phyloP scores from a whole-genome alignment of 345 rosid species.

The Rhizophora mangle region DNA sequence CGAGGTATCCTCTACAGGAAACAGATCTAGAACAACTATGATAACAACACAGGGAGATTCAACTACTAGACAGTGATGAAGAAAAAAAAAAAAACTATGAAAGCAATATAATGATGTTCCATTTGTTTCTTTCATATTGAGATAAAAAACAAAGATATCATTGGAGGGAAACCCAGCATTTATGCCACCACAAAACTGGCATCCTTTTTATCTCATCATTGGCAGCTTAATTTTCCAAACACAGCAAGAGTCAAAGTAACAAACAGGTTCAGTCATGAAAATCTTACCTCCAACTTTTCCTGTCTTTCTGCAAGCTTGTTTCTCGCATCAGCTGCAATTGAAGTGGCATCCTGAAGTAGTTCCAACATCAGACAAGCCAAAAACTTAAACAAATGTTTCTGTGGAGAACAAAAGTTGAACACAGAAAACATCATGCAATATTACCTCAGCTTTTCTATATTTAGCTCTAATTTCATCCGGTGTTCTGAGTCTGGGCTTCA shows the following conservation, averaged over 20 bases:
- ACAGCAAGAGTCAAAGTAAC: neutral
- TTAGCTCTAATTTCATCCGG: slow-evolving; percentile 29
- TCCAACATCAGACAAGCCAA: slow-evolving; percentile 2
- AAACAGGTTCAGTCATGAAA: neutral
- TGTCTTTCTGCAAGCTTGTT: slow-evolving; percentile 28
- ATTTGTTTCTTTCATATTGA: too few relatives aligned
- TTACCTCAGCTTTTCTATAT: slow-evolving; percentile 39
- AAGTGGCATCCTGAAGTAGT: slow-evolving; percentile 27
- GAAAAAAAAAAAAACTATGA: neutral
- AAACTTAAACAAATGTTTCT: slow-evolving; percentile 2
- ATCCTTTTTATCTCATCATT: slow-evolving; percentile 1
- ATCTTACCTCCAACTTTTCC: slow-evolving; percentile 27
- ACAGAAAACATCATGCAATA: neutral
- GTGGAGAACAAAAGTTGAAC: neutral
- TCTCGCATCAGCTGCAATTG: slow-evolving; percentile 24
- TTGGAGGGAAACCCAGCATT: neutral
- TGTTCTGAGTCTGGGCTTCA: slow-evolving; percentile 21
- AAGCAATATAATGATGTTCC: neutral
- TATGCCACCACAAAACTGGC: neutral
- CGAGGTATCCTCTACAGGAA: neutral
- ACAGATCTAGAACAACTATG: neutral
- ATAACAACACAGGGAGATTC: neutral
- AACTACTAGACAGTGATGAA: neutral
- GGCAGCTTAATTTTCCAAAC: neutral
- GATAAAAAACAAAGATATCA: neutral